These are phyloP conservation scores for Chenopodium album DNA, from an alignment of 148 eudicot species.

Conservation along the genomic window DNA sequence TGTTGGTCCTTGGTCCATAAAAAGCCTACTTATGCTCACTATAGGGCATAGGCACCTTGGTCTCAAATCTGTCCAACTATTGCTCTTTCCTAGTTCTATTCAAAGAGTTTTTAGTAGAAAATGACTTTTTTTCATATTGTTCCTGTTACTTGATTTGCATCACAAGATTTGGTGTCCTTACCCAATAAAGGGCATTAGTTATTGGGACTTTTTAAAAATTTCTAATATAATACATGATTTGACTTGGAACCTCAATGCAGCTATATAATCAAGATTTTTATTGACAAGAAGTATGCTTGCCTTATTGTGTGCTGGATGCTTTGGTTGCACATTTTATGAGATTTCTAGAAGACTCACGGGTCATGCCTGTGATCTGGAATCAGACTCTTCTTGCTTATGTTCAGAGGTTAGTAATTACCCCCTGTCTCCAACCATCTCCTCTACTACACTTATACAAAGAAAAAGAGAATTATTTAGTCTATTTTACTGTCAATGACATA, in stretches of 20 bases:
- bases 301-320: constrained; percentile 88
- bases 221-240: neutral
- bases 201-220: neutral
- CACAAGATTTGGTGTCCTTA: neutral
- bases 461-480: neutral
- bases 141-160: no score
- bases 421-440: neutral
- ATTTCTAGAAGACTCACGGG: constrained; percentile 70
- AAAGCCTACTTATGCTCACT: no score
- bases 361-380: constrained; percentile 98
- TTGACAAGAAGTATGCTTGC: constrained; percentile 94
- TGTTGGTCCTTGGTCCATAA: no score
- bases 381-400: constrained; percentile 91
- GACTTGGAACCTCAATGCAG: constrained; percentile 45
- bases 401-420: constrained; percentile 55
- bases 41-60: no score
- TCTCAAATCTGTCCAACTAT: no score
- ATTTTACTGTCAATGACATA: neutral
- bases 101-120: no score
- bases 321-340: constrained; percentile 85
- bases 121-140: no score
- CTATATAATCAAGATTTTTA: constrained; percentile 75
- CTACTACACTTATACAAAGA: neutral
- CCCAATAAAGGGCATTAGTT: neutral
- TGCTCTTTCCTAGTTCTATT: no score